Conservation (phyloP, 192 early-diverging fungal genomes). For the Coemansia sp. region DNA sequence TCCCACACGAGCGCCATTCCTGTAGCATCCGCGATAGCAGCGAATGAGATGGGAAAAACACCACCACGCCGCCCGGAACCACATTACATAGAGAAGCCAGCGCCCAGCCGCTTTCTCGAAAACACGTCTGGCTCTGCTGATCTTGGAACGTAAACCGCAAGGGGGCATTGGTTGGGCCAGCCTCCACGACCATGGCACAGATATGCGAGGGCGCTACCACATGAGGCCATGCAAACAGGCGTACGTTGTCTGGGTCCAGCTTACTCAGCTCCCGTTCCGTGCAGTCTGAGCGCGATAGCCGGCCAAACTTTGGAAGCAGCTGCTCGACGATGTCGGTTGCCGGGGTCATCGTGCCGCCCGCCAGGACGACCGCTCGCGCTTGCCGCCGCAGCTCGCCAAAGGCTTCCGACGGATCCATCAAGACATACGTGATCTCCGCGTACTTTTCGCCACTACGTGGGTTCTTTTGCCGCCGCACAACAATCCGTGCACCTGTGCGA, state of each 20-base stretch:
- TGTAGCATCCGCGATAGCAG: slow-evolving; percentile 64
- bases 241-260: slow-evolving; percentile 43
- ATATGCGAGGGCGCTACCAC: slow-evolving; percentile 79
- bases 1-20: slow-evolving; percentile 54
- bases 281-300: background rate
- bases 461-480: slow-evolving; percentile 7
- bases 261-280: background rate
- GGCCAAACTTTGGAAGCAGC: slow-evolving; percentile 17
- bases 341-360: slow-evolving; percentile 93
- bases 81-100: slow-evolving; percentile 70
- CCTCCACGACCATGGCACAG: slow-evolving; percentile 60
- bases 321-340: slow-evolving; percentile 55
- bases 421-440: slow-evolving; percentile 71
- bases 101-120: slow-evolving; percentile 69
- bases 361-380: slow-evolving; percentile 77
- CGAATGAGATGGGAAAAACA: slow-evolving; percentile 82
- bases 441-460: background rate
- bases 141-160: slow-evolving; percentile 65
- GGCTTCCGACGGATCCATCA: slow-evolving; percentile 78
- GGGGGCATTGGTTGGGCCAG: slow-evolving; percentile 61
- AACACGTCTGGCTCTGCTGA: slow-evolving; percentile 20
- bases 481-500: slow-evolving; percentile 26
- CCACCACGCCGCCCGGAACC: slow-evolving; percentile 81
- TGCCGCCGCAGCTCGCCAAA: slow-evolving; percentile 77
- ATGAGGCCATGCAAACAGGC: slow-evolving; percentile 78